Percentiles rank a stretch among this genome's conserved stretches.
These are phyloP conservation scores for Thuja plicata DNA, from an alignment of 83 land plant genomes.

Conservation along the genomic window DNA sequence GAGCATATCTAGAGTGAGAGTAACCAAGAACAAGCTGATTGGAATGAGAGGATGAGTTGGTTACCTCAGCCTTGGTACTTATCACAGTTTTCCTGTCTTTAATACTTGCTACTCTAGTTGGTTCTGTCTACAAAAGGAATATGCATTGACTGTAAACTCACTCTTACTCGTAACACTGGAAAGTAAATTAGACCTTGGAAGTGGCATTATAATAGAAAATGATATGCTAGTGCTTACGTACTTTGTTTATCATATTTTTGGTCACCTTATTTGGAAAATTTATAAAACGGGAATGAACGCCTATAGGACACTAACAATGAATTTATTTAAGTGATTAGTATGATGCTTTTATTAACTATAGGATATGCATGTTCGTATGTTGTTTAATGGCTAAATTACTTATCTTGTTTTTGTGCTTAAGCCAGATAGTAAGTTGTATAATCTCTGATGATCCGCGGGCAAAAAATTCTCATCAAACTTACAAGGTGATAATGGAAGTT, in stretches of 20 bases:
- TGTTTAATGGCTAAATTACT: neutral
- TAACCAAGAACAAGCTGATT: neutral
- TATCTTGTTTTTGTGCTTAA: neutral
- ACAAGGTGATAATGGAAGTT: slow-evolving; percentile 26
- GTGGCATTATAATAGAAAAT: neutral
- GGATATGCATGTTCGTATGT: neutral
- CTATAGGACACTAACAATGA: neutral
- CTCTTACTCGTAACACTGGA: neutral
- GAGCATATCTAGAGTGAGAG: neutral
- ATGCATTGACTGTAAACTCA: too few relatives aligned
- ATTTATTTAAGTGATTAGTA: neutral
- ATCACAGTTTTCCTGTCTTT: neutral
- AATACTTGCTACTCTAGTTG: neutral
- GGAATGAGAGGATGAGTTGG: neutral
- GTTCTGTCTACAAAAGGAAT: neutral
- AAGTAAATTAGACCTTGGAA: neutral
- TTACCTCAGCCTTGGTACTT: neutral
- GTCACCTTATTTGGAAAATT: neutral
- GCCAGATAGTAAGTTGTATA: slow-evolving; percentile 35
- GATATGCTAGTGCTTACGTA: neutral
- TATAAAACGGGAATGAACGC: neutral
- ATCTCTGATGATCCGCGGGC: slow-evolving; percentile 33
- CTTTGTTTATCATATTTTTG: neutral
- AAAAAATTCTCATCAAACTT: slow-evolving; percentile 31
- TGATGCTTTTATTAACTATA: neutral